These are phyloP conservation scores for Cyclotella atomus DNA, from an alignment of 108 stramenopile species.

Conservation along the genomic window DNA sequence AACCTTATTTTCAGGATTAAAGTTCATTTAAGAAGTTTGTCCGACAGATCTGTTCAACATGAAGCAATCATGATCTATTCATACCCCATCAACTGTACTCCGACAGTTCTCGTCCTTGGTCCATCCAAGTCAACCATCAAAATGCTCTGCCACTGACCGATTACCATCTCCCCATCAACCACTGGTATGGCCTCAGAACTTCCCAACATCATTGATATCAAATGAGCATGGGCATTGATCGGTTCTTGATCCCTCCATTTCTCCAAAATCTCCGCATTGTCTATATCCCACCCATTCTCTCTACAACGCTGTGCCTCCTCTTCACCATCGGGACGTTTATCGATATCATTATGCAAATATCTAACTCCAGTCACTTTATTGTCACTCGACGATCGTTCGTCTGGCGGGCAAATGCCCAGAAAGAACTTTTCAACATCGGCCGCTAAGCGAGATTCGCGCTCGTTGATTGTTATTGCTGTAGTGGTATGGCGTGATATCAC, in stretches of 20 bases:
- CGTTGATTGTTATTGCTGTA: conserved; percentile 87
- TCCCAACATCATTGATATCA: conserved; percentile 81
- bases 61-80: too few relatives aligned
- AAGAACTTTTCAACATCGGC: conserved; percentile 71
- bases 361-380: conserved; percentile 34
- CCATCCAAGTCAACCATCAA: conserved; percentile 88
- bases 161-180: conserved; percentile 77
- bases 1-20: too few relatives aligned
- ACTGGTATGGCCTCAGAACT: conserved; percentile 83
- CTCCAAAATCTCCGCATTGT: conserved; percentile 60
- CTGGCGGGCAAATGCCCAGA: conserved; percentile 72
- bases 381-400: conserved; percentile 62
- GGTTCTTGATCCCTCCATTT: conserved; percentile 90
- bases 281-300: conserved; percentile 89
- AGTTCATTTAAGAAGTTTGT: too few relatives aligned
- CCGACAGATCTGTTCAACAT: too few relatives aligned
- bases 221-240: conserved; percentile 90
- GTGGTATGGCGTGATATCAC: conserved; percentile 88
- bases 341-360: conserved; percentile 88
- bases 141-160: conserved; percentile 88
- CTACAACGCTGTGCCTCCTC: conserved; percentile 85
- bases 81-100: conserved; percentile 84
- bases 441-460: conserved; percentile 78
- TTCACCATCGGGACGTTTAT: conserved; percentile 75
- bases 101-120: conserved; percentile 77